Evolutionary conservation across 1,139 yeast genomes (phyloP), one percentile per base, ranked within the genome.

Genomic region (Pichiaceae sp.): DNA sequence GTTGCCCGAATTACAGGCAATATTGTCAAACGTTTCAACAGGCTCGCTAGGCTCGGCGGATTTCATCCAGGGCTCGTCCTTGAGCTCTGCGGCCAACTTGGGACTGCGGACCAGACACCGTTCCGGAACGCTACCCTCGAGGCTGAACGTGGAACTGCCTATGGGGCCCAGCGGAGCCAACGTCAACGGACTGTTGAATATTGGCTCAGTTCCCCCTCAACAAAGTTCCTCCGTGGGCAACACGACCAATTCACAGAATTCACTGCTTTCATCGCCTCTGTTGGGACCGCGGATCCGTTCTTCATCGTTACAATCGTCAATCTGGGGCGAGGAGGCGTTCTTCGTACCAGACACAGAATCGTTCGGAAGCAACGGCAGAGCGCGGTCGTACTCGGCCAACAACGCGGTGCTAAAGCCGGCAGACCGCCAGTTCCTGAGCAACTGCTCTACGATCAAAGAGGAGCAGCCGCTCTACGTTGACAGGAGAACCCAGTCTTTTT

Each of bases 51-150:
- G 9, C 7, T 21, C 24, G 24, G 11, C 24, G 11, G 24, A 21
- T 7, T 21, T 21, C 24, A 7, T 21, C 7, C 24, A 7, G 11
- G 24, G 24, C 11, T 21, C 24, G 11, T 7, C 9, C 9, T 7
- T 21, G 24, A 11, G 14, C 14, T 33, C 35, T 14, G 12, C 35
- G 5, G 18, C 35, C 11, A 33, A 33, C 15, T 21, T 42, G 6
- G 68, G 68, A 3, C 51, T 59, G 31, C 52, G 64, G 46, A 53
- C 68, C 14, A 61, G 80, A 45, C 66, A 70, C 42, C 62, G 81
- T 47, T 73, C 81, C 3, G 80, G 79, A 2, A 75, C 81, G 12
- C 51, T 71, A 24, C 76, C 78, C 3, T 65, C 75, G n/a, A 58
- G 68, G 32, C 59, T 68, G 38, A 27, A 12, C 14, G 16, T 23